phyloP scores from a whole-genome alignment of 495 filamentous ascomycete genomes.

The Penicillium samsonianum region DNA sequence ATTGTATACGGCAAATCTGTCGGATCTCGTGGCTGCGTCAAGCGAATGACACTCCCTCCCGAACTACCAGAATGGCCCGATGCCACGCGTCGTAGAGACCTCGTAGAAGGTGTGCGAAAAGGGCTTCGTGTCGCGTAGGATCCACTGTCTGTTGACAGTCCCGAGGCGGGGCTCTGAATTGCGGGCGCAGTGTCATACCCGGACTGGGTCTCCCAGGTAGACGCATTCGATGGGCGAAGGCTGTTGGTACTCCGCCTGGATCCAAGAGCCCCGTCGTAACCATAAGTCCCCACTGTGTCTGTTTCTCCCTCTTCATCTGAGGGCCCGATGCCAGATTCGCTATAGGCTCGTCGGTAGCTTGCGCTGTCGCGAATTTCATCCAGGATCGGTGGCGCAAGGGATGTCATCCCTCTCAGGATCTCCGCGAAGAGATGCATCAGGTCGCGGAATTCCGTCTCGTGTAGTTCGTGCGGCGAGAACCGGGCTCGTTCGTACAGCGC shows the following conservation, averaged over 20 bases:
- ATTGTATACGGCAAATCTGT: conserved; percentile 50
- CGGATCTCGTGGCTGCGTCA: conserved; percentile 38
- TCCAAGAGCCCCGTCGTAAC: conserved; percentile 23
- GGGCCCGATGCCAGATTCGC: conserved; percentile 44
- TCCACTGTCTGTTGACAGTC: conserved; percentile 14
- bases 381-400: conserved; percentile 53
- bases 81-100: conserved; percentile 37
- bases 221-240: conserved; percentile 34
- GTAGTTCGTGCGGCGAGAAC: conserved; percentile 63
- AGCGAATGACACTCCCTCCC: conserved; percentile 49
- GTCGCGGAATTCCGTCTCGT: conserved; percentile 70
- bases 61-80: conserved; percentile 44
- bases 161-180: conserved; percentile 24
- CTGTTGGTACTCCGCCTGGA: conserved; percentile 36
- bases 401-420: conserved; percentile 72
- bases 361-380: conserved; percentile 40
- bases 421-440: conserved; percentile 89
- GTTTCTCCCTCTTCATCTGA: conserved; percentile 52
- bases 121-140: conserved; percentile 6
- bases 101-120: conserved; percentile 38
- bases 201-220: conserved; percentile 37
- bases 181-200: conserved; percentile 34
- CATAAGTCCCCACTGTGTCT: conserved; percentile 37
- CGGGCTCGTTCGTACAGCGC: conserved; percentile 77
- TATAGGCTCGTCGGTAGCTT: conserved; percentile 32